Evolutionary conservation across 2,329 filamentous ascomycete species (phyloP), one percentile per base, ranked within the genome.

Genomic region (Sphaerulina musiva): DNA sequence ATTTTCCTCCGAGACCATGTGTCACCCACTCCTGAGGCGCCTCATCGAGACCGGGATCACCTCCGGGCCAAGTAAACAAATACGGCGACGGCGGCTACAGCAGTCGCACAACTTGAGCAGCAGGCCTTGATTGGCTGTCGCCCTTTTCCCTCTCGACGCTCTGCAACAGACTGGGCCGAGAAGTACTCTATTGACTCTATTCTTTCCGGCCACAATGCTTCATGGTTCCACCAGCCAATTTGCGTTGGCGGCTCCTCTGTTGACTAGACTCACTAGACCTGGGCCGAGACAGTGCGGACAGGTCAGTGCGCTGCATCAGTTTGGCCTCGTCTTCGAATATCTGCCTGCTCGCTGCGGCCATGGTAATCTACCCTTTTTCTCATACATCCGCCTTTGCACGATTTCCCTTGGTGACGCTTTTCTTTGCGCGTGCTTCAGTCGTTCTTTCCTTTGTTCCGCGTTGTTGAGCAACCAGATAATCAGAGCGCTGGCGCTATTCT

Each of bases 41-140:
- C 34, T 38, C 34, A 38, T 9, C 8, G 12, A 38, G 34, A 38
- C 12, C 8, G 6, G 34, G 34, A 38, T 8, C 34, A 6, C 34
- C 4, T 38, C 34, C 34, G 10, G 8, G 10, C 12, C 34, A 38
- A 38, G 34, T 38, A 38, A 38, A 9, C 34, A 38, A 6, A 11
- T n/a, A 1, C 10, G 10, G 7, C 34, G 34, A 38, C 34, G 34
- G 34, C 34, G 34, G 34, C 34, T 38, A 38, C 34, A 38, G 34
- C 34, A 29, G 34, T 38, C 34, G 34, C 34, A 38, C 34, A n/a
- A 38, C 34, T 38, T 38, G 34, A 44, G 23, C 23, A 44, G 42
- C 20, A 44, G 10, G 42, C 20, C 42, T 44, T 44, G 42, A 44
- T 44, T 44, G 42, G 42, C 42, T 26, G 42, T 44, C 42, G 42